These are phyloP conservation scores for Paecilomyces niveus DNA, from an alignment of 2,329 filamentous ascomycete genomes.

Conservation along the genomic window DNA sequence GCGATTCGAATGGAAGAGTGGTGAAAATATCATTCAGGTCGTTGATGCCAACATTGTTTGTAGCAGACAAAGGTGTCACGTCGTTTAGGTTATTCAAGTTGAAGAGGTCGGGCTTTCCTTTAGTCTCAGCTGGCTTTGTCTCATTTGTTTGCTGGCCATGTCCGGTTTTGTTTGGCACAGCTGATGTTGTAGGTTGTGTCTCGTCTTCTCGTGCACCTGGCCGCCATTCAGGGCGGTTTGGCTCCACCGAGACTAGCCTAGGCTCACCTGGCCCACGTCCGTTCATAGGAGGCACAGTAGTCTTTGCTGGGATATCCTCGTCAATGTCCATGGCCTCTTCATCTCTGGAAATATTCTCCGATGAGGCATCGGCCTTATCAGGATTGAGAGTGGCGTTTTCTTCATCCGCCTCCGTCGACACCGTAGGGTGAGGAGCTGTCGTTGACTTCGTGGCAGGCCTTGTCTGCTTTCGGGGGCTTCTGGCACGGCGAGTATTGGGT, in stretches of 20 bases:
- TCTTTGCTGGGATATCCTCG: constrained; percentile 22
- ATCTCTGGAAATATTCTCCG: constrained; percentile 11
- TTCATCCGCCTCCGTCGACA: constrained; percentile 35
- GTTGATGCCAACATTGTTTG: constrained; percentile 43
- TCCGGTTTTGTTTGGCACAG: background rate
- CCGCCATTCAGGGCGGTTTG: constrained; percentile 12
- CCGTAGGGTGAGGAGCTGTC: constrained; percentile 23
- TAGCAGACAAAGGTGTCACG: constrained; percentile 42
- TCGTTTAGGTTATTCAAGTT: constrained; percentile 46
- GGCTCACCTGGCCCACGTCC: constrained; percentile 1
- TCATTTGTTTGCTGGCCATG: background rate
- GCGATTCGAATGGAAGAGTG: constrained; percentile 53
- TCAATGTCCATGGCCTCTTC: constrained; percentile 43
- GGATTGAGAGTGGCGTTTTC: constrained; percentile 22
- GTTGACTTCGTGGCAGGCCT: constrained; percentile 20
- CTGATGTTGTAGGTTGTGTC: constrained; percentile 2
- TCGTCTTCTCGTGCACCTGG: constrained; percentile 8
- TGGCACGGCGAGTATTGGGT: constrained; percentile 18
- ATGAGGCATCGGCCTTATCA: constrained; percentile 10
- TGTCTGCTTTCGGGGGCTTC: constrained; percentile 28
- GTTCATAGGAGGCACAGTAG: background rate
- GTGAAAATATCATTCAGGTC: constrained; percentile 47
- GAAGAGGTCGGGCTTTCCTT: constrained; percentile 20
- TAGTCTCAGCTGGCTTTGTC: constrained; percentile 6
- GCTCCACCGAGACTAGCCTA: constrained; percentile 2